phyloP scores from a whole-genome alignment of 2,329 filamentous ascomycete species.

The Dissoconium aciculare region DNA sequence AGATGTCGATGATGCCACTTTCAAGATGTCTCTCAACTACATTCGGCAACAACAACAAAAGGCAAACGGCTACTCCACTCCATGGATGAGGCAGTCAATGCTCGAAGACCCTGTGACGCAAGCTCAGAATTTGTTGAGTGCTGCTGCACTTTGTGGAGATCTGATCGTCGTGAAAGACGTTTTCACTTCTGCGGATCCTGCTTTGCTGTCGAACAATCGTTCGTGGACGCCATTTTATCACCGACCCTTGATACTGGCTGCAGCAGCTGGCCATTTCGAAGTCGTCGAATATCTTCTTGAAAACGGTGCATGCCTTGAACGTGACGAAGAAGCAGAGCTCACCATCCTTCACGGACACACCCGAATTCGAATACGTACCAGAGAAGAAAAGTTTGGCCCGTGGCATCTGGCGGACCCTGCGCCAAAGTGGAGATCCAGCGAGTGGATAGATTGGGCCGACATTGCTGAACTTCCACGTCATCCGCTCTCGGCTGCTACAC shows the following conservation, averaged over 20 bases:
- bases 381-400: too few species aligned
- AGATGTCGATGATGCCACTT: too few species aligned
- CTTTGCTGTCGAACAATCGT: background rate
- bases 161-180: background rate
- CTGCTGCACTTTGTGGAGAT: constrained; percentile 2
- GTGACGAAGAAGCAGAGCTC: too few species aligned
- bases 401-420: background rate
- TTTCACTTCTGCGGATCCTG: background rate
- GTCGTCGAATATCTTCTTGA: constrained; percentile 2
- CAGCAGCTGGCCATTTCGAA: constrained; percentile 2
- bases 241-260: constrained; percentile 2
- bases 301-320: too few species aligned
- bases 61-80: too few species aligned
- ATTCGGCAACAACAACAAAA: too few species aligned
- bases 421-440: background rate
- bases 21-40: too few species aligned
- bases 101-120: background rate
- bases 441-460: background rate
- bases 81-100: too few species aligned
- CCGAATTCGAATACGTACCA: too few species aligned
- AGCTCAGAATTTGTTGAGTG: constrained; percentile 4
- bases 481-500: constrained; percentile 2
- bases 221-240: constrained; percentile 3
- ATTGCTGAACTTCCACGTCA: background rate
- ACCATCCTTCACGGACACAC: too few species aligned